Evolutionary conservation across 441 rosid species (phyloP), one percentile per base, ranked within the genome.

Genomic region (Populus hybrid): DNA sequence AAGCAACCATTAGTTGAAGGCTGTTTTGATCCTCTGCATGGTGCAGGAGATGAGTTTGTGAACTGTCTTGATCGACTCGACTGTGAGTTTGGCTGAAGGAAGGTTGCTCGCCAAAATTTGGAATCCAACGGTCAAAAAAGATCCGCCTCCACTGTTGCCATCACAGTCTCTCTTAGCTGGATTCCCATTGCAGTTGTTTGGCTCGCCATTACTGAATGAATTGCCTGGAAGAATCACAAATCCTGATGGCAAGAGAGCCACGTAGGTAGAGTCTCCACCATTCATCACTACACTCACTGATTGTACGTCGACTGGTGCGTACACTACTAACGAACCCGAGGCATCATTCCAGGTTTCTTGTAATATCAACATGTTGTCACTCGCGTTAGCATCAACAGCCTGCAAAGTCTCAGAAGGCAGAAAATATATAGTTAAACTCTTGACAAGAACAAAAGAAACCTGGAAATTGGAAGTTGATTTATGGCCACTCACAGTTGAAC

Each of bases 261-360:
- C 92, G 79, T 81, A 86, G 61, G 86, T 85, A 1, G 95, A 84
- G 80, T 91, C 95, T 1, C 91, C 94, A 76, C 97, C 97, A 76
- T 86, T 87, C 92, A 86, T 87, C 14, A 91, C 94, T 50, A 82
- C 76, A 64, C 80, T 83, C 92, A 92, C 88, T 7, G 95, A 86
- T 0, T 89, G 86, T 0, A 91, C 75, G 84, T 92, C 98, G 53
- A 95, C 96, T 0, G 98, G 98, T 38, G 97, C 95, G 82, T 93
- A 92, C 26, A 92, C 94, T 0, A 95, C 88, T 67, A 86, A 80
- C 34, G 98, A 93, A 38, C 95, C 94, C 9, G 97, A 81, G 1
- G 90, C 87, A 84, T 91, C 98, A 76, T 86, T 87, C 86, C 92
- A 91, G 3, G 92, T 91, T 84, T 95, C 98, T 75, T 93, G 98